Percentiles rank a stretch among this genome's conserved stretches.
These are phyloP conservation scores for Ceratocystis variospora DNA, from an alignment of 2,329 filamentous ascomycete species.

Conservation along the genomic window DNA sequence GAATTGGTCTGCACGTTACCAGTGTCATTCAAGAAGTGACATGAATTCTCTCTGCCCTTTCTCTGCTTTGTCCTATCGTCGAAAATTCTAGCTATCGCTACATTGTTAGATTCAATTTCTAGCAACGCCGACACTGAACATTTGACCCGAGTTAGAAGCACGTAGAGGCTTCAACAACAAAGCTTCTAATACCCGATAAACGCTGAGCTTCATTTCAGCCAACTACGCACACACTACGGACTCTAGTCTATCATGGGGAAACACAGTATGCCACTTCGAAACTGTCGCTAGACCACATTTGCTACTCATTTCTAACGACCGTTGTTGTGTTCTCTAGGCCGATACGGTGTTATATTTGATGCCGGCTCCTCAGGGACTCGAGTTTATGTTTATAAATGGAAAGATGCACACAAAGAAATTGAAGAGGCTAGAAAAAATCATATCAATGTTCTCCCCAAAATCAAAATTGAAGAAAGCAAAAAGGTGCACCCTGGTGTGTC, in stretches of 20 bases:
- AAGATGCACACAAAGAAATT: slow-evolving; percentile 48
- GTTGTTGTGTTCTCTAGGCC: slow-evolving; percentile 29
- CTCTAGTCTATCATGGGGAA: slow-evolving; percentile 26
- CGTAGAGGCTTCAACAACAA: neutral
- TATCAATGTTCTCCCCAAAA: slow-evolving; percentile 56
- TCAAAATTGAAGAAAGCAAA: slow-evolving; percentile 77
- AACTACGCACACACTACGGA: neutral
- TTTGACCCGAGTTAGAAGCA: neutral
- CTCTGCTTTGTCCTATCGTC: neutral
- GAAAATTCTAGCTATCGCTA: neutral
- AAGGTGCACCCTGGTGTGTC: slow-evolving; percentile 92
- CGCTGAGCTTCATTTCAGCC: neutral
- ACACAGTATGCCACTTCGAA: slow-evolving; percentile 25
- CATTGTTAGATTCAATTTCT: neutral
- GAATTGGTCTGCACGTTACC: neutral
- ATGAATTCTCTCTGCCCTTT: neutral
- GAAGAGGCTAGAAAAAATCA: slow-evolving; percentile 21
- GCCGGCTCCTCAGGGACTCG: slow-evolving; percentile 95
- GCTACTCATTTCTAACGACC: neutral
- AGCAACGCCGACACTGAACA: neutral
- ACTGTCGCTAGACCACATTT: neutral
- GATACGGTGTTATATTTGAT: slow-evolving; percentile 91
- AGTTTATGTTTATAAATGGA: slow-evolving; percentile 88
- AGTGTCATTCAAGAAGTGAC: neutral
- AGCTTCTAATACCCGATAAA: neutral